phyloP scores from a whole-genome alignment of 768 basidiomycete species.

The Mycena albidolilacea region DNA sequence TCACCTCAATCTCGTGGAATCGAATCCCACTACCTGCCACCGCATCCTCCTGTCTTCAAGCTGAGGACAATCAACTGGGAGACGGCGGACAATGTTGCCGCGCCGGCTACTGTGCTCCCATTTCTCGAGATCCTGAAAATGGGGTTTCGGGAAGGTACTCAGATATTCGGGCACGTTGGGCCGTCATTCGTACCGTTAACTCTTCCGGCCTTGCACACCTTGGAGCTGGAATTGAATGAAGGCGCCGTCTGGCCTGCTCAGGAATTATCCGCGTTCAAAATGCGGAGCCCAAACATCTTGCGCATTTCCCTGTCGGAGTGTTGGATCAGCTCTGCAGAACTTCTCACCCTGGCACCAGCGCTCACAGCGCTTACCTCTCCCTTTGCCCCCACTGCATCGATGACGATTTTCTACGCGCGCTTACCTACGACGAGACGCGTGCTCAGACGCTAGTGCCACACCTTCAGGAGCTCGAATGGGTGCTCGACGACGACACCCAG shows the following conservation, averaged over 20 bases:
- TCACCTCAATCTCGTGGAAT: neutral
- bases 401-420: neutral
- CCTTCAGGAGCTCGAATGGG: neutral
- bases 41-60: neutral
- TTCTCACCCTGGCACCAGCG: neutral
- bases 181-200: conserved; percentile 10
- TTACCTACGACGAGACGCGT: neutral
- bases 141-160: neutral
- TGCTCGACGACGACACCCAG: neutral
- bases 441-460: neutral
- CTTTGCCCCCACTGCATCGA: neutral
- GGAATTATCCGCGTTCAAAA: conserved; percentile 21
- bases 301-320: neutral
- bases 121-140: conserved; percentile 4
- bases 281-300: neutral
- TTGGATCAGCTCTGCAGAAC: neutral
- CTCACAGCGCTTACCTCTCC: neutral
- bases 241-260: conserved; percentile 5
- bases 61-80: neutral
- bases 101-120: neutral
- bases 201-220: conserved; percentile 4
- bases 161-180: neutral
- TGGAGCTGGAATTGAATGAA: conserved; percentile 5
- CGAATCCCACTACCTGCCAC: neutral
- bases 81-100: neutral